phyloP scores from a whole-genome alignment of 75 land plant genomes.

The Pinus taeda region DNA sequence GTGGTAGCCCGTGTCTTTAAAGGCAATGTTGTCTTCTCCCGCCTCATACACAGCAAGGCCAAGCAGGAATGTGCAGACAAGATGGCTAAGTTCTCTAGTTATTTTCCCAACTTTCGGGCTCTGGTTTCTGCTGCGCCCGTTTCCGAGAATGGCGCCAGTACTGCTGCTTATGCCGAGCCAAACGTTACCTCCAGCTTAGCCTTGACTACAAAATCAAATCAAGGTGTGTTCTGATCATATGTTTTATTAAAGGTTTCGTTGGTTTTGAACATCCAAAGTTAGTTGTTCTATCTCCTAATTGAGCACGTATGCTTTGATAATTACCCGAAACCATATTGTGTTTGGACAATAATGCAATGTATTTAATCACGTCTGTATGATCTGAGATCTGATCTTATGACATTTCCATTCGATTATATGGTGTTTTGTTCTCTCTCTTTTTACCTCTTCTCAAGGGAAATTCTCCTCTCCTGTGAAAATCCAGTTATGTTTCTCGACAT shows the following conservation, averaged over 20 bases:
- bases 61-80: slow-evolving; percentile 29
- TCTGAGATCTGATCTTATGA: too few species aligned
- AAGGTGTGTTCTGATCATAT: neutral
- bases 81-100: slow-evolving; percentile 11
- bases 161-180: neutral
- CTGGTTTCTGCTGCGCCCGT: neutral
- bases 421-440: too few species aligned
- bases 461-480: too few species aligned
- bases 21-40: slow-evolving; percentile 31
- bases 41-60: slow-evolving; percentile 22
- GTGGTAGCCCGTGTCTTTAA: slow-evolving; percentile 39
- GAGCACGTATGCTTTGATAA: too few species aligned
- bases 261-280: neutral
- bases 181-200: neutral
- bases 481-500: too few species aligned
- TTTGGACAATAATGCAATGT: too few species aligned
- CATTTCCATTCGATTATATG: too few species aligned
- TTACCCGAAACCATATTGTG: too few species aligned
- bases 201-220: neutral
- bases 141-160: neutral
- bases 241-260: neutral
- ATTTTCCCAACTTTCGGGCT: slow-evolving; percentile 10
- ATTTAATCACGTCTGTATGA: too few species aligned
- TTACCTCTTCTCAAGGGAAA: too few species aligned
- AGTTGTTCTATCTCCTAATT: neutral